These are phyloP conservation scores for Cystobasidium onofrii DNA, from an alignment of 768 basidiomycete genomes.

Conservation along the genomic window DNA sequence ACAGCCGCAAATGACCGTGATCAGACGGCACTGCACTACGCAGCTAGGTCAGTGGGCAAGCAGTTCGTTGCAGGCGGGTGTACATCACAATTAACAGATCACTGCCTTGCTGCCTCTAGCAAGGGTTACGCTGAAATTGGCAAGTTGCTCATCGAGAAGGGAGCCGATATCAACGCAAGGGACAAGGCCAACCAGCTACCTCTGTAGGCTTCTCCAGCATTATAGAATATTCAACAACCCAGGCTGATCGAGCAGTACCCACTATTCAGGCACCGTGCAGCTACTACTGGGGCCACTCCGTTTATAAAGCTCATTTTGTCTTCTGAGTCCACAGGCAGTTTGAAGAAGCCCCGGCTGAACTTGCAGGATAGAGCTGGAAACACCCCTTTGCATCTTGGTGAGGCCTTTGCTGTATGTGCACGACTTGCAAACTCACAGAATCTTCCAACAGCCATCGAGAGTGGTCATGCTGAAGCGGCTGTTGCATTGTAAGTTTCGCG, in stretches of 20 bases:
- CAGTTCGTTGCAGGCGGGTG: no score
- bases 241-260: background rate
- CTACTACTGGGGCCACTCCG: constrained; percentile 84
- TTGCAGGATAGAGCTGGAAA: constrained; percentile 55
- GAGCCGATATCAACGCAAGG: constrained; percentile 74
- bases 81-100: no score
- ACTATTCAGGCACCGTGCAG: constrained; percentile 74
- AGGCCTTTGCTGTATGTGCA: background rate
- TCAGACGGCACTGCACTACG: constrained; percentile 58
- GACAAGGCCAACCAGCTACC: constrained; percentile 90
- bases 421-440: background rate
- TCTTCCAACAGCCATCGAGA: constrained; percentile 10
- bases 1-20: constrained; percentile 73
- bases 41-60: background rate
- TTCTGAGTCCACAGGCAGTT: constrained; percentile 50
- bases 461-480: constrained; percentile 30
- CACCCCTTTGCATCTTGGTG: constrained; percentile 80
- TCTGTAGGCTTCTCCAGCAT: no score
- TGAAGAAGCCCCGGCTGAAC: constrained; percentile 68
- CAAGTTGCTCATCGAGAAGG: constrained; percentile 38
- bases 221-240: no score
- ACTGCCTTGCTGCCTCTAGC: background rate
- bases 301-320: constrained; percentile 78
- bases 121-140: constrained; percentile 38
- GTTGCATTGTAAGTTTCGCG: constrained; percentile 11